Evolutionary conservation across 805 yeast genomes (phyloP).

Genomic region (Tetrapisispora phaffii): DNA sequence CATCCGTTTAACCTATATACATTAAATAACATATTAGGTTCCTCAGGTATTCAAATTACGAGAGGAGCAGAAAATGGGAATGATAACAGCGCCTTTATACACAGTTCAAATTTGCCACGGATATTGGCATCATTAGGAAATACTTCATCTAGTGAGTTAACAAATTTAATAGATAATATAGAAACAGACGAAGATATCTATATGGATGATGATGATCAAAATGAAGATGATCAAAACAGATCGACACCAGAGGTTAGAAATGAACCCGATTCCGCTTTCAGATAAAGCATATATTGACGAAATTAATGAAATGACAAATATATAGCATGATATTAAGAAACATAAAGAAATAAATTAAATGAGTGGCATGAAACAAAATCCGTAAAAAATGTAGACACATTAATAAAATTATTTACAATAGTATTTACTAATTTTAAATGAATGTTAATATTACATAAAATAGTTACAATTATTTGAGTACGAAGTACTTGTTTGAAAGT

Average conservation of each 20-base stretch:
- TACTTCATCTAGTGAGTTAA: slow-evolving; percentile 7
- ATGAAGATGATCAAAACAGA: background rate
- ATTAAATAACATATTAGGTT: slow-evolving; percentile 23
- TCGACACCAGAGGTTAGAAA: background rate
- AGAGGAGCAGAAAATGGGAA: slow-evolving; percentile 33
- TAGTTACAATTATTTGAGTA: background rate
- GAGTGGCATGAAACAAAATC: too few species aligned
- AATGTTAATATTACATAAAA: background rate
- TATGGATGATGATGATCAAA: slow-evolving; percentile 6
- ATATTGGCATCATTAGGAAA: slow-evolving; percentile 44
- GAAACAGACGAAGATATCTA: slow-evolving; percentile 21
- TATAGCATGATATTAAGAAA: background rate
- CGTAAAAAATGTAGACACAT: background rate
- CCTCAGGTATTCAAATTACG: slow-evolving; percentile 23
- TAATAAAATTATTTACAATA: background rate
- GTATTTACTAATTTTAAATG: background rate
- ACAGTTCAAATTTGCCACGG: slow-evolving; percentile 53
- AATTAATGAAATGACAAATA: background rate
- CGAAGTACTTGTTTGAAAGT: too few species aligned
- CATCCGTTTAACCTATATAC: slow-evolving; percentile 11
- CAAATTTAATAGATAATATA: slow-evolving; percentile 26
- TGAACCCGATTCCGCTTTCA: background rate
- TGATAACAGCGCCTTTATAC: slow-evolving; percentile 40
- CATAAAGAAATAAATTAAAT: background rate
- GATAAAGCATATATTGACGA: too few species aligned